Base-by-base conservation (phyloP, 2,329 filamentous ascomycete genomes). In the Diaporthe nobilis region DNA sequence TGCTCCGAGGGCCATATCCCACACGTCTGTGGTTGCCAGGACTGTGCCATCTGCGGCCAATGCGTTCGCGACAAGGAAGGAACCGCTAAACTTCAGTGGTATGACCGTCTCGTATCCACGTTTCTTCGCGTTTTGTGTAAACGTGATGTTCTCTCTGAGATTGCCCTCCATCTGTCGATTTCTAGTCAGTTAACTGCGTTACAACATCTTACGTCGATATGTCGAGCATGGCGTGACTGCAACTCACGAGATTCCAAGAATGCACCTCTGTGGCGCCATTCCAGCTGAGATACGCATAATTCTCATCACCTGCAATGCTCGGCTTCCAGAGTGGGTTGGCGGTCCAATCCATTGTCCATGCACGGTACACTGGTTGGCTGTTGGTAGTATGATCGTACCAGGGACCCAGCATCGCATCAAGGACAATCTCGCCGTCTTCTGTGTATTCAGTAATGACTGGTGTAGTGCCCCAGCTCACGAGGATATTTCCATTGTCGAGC, bases 361-460 rank as follows among this genome's bases (percentile, higher is more conserved):
- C 70, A 3, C 78, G 63, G 47, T 82, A 82, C 67, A 79, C 80
- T 17, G 75, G 75, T 51, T 77, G 73, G 13, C 25, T 37, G n/a
- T 77, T 77, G 22, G 60, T 58, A 10, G 42, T 4, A 13, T 75
- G 58, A 15, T 73, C 75, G 34, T 31, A 70, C 75, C 75, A 77
- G 10, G 75, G 75, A n/a, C 82, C 84, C 65, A 86, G 84, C 71
- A 87, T 85, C 1, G 85, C 82, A 60, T 86, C 84, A 73, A 85
- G 85, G 8, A 88, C 80, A 5, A 85, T 79, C 9, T 82, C 81
- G 39, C 86, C 86, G 49, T 84, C 80, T 25, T 79, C 70, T 0
- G 82, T 77, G 78, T 83, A 88, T 77, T 90, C 89, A 25, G 84
- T 87, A 76, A 85, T 87, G 0, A 86, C 85, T 1, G 87, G 85